Conservation (phyloP, 768 basidiomycete genomes). For the Mycena rebaudengoi region DNA sequence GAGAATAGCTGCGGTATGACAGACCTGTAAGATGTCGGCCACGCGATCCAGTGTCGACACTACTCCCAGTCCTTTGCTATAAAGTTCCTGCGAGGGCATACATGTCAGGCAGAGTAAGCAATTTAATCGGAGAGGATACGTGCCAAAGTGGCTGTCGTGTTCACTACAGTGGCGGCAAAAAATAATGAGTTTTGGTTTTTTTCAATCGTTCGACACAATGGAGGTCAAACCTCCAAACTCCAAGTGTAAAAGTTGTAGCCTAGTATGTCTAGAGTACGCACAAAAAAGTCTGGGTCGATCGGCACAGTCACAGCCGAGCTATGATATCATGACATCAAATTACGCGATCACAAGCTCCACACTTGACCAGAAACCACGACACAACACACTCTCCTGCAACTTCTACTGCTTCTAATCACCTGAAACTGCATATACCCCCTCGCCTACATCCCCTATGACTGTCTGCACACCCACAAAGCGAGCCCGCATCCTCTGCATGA, state of each 20-base stretch:
- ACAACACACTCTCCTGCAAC: background rate
- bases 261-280: background rate
- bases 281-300: no score
- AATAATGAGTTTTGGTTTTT: background rate
- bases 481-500: background rate
- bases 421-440: background rate
- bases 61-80: no score
- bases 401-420: background rate
- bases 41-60: no score
- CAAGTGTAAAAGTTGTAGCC: background rate
- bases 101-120: no score
- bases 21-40: no score
- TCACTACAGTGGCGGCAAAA: background rate
- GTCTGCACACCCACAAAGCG: slow-evolving; percentile 2
- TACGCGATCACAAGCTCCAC: background rate
- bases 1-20: no score
- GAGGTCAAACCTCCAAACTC: background rate
- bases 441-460: background rate
- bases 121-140: no score
- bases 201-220: background rate
- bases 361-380: background rate
- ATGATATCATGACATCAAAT: no score
- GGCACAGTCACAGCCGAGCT: no score
- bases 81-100: no score
- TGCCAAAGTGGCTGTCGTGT: no score